phyloP scores from a whole-genome alignment of 257 asterid species.

The Solanum habrochaites region DNA sequence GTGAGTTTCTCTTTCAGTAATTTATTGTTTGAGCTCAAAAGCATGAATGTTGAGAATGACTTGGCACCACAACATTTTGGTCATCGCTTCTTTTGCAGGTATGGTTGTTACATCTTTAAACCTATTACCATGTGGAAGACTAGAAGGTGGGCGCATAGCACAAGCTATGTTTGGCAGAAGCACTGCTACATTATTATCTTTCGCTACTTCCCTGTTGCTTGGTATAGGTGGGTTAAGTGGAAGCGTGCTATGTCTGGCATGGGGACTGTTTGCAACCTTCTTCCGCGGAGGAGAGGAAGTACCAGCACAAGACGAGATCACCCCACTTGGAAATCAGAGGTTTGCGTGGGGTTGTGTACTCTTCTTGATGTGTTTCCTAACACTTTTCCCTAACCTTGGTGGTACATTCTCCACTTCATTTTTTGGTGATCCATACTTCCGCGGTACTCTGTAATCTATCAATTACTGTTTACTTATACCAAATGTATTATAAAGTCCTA shows the following conservation, averaged over 20 bases:
- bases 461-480: background rate
- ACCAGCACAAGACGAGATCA: constrained; percentile 83
- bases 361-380: constrained; percentile 73
- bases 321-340: constrained; percentile 71
- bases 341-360: constrained; percentile 76
- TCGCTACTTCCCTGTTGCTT: constrained; percentile 53
- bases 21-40: background rate
- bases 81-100: constrained; percentile 23
- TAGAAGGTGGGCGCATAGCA: constrained; percentile 87
- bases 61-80: background rate
- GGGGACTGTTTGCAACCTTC: constrained; percentile 89
- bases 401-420: constrained; percentile 72
- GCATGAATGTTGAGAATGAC: background rate
- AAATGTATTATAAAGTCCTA: background rate
- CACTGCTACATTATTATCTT: constrained; percentile 41
- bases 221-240: constrained; percentile 88
- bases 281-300: constrained; percentile 87
- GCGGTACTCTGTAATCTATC: constrained; percentile 36
- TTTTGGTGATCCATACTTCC: constrained; percentile 66
- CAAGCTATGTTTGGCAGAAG: constrained; percentile 83
- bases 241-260: constrained; percentile 66
- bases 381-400: constrained; percentile 83
- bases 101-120: constrained; percentile 91
- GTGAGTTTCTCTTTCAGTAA: constrained; percentile 16
- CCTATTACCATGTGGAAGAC: constrained; percentile 80